Evolutionary conservation across 208 protist species (phyloP).

Genomic region (Leishmania lainsoni): DNA sequence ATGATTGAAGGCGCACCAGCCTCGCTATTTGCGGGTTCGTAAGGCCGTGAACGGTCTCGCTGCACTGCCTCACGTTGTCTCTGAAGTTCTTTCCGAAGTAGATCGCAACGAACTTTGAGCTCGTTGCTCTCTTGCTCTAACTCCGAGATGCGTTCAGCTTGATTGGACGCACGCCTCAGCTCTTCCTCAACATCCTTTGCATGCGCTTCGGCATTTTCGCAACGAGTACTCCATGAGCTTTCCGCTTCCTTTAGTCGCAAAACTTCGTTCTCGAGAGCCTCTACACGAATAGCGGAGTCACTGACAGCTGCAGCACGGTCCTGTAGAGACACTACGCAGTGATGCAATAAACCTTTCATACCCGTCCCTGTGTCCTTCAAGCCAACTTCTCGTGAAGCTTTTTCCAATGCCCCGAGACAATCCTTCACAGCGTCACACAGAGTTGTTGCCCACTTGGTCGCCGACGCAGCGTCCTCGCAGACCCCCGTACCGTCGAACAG

Average conservation of each 20-base stretch:
- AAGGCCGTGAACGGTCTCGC: constrained; percentile 31
- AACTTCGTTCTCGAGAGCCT: constrained; percentile 1
- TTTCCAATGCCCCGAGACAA: neutral
- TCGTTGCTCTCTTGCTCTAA: constrained; percentile 50
- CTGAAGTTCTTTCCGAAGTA: constrained; percentile 79
- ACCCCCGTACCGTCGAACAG: neutral
- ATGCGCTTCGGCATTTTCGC: constrained; percentile 1
- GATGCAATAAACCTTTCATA: neutral
- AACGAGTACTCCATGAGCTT: neutral
- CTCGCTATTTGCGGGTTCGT: neutral
- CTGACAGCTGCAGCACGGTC: neutral
- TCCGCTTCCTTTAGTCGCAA: constrained; percentile 5
- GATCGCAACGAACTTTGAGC: constrained; percentile 81
- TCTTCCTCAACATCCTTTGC: constrained; percentile 1
- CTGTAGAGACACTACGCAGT: neutral
- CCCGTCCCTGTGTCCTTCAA: neutral
- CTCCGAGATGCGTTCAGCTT: constrained; percentile 21
- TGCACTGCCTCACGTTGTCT: constrained; percentile 69
- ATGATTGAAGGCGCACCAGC: neutral
- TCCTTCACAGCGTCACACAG: neutral
- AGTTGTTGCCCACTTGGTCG: neutral
- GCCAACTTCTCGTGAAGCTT: neutral
- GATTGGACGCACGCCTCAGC: neutral
- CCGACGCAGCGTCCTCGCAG: neutral
- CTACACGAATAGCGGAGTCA: neutral